These are phyloP conservation scores for Chalciporus sp. DNA, from an alignment of 1,284 basidiomycete genomes.

Conservation along the genomic window DNA sequence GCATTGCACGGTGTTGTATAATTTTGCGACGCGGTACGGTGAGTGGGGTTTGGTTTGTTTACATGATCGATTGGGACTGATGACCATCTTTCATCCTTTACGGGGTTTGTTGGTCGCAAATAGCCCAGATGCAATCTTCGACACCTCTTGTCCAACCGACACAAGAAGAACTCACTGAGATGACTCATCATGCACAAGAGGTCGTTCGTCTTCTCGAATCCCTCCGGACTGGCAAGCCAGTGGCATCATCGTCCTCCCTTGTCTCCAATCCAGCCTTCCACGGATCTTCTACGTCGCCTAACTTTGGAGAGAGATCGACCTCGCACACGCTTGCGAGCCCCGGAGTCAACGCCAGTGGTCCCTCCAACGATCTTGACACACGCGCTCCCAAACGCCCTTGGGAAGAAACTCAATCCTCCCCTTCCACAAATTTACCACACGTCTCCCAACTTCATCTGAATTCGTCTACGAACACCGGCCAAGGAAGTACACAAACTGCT, in stretches of 20 bases:
- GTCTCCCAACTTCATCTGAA: slow-evolving; percentile 32
- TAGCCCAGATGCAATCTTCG: slow-evolving; percentile 50
- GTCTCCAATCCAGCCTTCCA: slow-evolving; percentile 15
- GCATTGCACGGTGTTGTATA: slow-evolving; percentile 59
- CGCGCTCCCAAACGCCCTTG: slow-evolving; percentile 74
- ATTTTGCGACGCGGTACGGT: slow-evolving; percentile 71
- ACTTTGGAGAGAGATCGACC: slow-evolving; percentile 25
- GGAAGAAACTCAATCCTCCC: slow-evolving; percentile 53
- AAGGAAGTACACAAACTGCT: slow-evolving; percentile 23
- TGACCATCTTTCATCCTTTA: neutral
- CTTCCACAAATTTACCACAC: slow-evolving; percentile 20
- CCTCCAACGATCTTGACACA: slow-evolving; percentile 30
- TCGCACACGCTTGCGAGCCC: slow-evolving; percentile 11
- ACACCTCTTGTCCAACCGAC: slow-evolving; percentile 52
- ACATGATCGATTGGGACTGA: neutral
- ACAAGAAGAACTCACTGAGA: slow-evolving; percentile 60
- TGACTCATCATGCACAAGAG: slow-evolving; percentile 61
- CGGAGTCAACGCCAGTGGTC: slow-evolving; percentile 17
- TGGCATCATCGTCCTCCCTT: slow-evolving; percentile 13
- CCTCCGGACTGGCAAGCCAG: slow-evolving; percentile 42
- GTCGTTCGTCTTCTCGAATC: slow-evolving; percentile 70
- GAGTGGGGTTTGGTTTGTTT: slow-evolving; percentile 18
- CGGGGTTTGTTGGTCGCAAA: neutral
- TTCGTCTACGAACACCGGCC: slow-evolving; percentile 12
- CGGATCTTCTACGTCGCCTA: slow-evolving; percentile 20